Percentiles rank a stretch among this genome's conserved stretches.
phyloP scores from a whole-genome alignment of 2,329 filamentous ascomycete species.

The Fusarium drepaniforme region DNA sequence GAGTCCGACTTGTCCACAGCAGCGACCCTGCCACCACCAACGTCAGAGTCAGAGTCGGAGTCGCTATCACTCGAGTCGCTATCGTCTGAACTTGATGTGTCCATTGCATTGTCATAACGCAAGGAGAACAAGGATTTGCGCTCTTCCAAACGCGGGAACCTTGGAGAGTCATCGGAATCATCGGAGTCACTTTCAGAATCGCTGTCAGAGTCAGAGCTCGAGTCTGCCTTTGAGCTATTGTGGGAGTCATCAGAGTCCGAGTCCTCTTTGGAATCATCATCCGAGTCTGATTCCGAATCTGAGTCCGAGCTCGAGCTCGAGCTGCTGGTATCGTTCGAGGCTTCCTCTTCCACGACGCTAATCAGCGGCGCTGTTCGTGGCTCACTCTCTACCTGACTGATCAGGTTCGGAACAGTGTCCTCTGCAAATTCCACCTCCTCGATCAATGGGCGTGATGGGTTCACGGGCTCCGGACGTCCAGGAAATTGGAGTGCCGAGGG shows the following conservation, averaged over 20 bases:
- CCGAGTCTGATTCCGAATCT: slow-evolving; percentile 41
- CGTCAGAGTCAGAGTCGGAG: slow-evolving; percentile 14
- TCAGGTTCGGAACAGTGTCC: not conserved
- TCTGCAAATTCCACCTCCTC: slow-evolving; percentile 40
- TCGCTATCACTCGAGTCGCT: slow-evolving; percentile 30
- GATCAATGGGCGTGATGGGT: slow-evolving; percentile 46
- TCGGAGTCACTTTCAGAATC: not conserved
- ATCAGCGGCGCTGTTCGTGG: not conserved
- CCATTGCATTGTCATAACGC: not conserved
- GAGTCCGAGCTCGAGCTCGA: slow-evolving; percentile 46
- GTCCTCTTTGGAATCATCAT: slow-evolving; percentile 53
- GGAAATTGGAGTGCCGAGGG: slow-evolving; percentile 19
- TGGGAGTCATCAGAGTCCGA: slow-evolving; percentile 40
- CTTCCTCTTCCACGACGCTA: slow-evolving; percentile 17
- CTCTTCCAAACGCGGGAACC: not conserved
- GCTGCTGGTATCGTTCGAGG: slow-evolving; percentile 33
- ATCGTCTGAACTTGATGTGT: not conserved
- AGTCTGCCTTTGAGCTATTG: slow-evolving; percentile 5
- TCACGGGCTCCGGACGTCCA: not conserved
- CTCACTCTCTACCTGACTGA: not conserved
- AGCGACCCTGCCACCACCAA: not conserved
- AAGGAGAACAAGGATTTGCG: not conserved
- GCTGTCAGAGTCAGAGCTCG: not conserved
- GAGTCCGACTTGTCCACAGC: slow-evolving; percentile 19
- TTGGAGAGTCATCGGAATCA: not conserved